phyloP scores from a whole-genome alignment of 768 basidiomycete genomes.

The Amanita fuliginea region DNA sequence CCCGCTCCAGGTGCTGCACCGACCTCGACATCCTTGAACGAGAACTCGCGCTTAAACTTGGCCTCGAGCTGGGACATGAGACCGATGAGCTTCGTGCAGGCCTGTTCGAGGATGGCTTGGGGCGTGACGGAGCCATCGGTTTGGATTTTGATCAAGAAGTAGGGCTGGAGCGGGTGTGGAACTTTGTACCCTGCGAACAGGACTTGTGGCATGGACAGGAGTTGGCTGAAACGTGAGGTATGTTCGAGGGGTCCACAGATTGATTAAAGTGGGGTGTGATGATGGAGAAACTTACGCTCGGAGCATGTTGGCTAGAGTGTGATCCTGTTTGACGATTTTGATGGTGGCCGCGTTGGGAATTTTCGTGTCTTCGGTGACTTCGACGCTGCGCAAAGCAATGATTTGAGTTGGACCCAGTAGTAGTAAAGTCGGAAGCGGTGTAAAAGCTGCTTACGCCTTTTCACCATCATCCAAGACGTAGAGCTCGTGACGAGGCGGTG shows the following conservation, averaged over 20 bases:
- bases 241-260: too few relatives aligned
- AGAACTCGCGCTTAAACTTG: constrained; percentile 78
- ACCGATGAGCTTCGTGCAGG: constrained; percentile 72
- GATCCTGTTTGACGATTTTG: constrained; percentile 92
- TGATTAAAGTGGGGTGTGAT: too few relatives aligned
- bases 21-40: constrained; percentile 62
- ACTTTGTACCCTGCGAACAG: constrained; percentile 98
- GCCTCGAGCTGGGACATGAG: constrained; percentile 56
- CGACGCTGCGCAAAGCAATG: constrained; percentile 45
- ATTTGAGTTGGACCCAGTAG: background rate
- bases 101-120: constrained; percentile 70
- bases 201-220: constrained; percentile 77
- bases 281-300: constrained; percentile 46
- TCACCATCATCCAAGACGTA: constrained; percentile 92
- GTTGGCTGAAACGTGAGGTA: constrained; percentile 47
- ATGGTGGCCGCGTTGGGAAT: constrained; percentile 96
- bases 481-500: constrained; percentile 85
- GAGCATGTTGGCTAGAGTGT: constrained; percentile 95
- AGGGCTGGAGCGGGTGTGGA: constrained; percentile 90
- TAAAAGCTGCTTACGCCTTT: constrained; percentile 65
- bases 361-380: constrained; percentile 91
- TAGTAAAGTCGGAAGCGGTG: constrained; percentile 5
- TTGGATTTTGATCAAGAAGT: constrained; percentile 92
- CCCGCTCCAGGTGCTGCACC: constrained; percentile 11
- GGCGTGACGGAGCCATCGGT: constrained; percentile 85